These are phyloP conservation scores for Sordariomycetes sp. DNA, from an alignment of 2,329 filamentous ascomycete species.

Conservation along the genomic window DNA sequence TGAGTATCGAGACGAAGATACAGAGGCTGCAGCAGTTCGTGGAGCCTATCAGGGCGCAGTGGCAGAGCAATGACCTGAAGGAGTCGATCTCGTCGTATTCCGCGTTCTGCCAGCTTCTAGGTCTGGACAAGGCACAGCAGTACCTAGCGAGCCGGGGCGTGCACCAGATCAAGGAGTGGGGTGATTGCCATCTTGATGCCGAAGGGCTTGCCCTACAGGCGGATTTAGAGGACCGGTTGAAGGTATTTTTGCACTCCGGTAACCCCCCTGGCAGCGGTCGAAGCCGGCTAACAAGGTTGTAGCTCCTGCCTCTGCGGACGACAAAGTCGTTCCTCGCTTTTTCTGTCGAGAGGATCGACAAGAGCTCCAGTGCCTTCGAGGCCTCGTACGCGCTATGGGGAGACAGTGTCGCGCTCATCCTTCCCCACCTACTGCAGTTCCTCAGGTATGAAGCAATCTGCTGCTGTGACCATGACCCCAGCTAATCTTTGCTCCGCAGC, in stretches of 20 bases:
- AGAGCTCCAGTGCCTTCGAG: slow-evolving; percentile 57
- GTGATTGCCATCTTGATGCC: slow-evolving; percentile 58
- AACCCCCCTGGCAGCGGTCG: background rate
- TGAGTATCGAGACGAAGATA: slow-evolving; percentile 60
- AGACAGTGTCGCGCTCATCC: slow-evolving; percentile 64
- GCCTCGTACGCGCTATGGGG: slow-evolving; percentile 76
- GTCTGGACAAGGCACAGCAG: slow-evolving; percentile 64
- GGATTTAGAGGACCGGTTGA: slow-evolving; percentile 63
- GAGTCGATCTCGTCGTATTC: slow-evolving; percentile 59
- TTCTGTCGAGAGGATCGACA: slow-evolving; percentile 79
- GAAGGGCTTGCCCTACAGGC: slow-evolving; percentile 70
- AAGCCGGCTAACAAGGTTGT: slow-evolving; percentile 1
- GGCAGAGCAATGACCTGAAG: slow-evolving; percentile 60
- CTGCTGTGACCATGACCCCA: background rate
- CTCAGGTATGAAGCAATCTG: slow-evolving; percentile 38
- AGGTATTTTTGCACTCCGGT: slow-evolving; percentile 28
- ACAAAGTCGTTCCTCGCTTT: slow-evolving; percentile 90
- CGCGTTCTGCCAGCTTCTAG: slow-evolving; percentile 68
- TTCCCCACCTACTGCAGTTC: slow-evolving; percentile 78
- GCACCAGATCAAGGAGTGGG: slow-evolving; percentile 72
- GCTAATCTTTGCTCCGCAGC: slow-evolving; percentile 23
- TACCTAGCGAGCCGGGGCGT: slow-evolving; percentile 66
- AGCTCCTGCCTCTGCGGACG: slow-evolving; percentile 65
- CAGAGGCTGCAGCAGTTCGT: slow-evolving; percentile 65
- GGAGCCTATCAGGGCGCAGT: slow-evolving; percentile 66